These are phyloP conservation scores for Ampelomyces quisqualis DNA, from an alignment of 2,329 filamentous ascomycete genomes.

Conservation along the genomic window DNA sequence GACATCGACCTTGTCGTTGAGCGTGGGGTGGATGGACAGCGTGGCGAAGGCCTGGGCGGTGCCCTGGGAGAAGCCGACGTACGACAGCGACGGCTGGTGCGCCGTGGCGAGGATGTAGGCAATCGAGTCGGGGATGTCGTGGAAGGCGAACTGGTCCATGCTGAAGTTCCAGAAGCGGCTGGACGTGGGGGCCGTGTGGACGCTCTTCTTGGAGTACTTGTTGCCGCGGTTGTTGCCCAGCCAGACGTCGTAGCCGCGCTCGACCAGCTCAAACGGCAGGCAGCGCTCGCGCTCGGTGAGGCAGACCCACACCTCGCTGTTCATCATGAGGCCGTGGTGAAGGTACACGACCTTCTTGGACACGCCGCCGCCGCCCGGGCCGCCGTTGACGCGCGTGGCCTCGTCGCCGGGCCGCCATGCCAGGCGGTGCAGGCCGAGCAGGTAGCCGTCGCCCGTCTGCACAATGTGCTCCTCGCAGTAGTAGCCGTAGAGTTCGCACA, in stretches of 20 bases:
- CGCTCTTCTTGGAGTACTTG: conserved; percentile 97
- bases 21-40: conserved; percentile 83
- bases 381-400: conserved; percentile 73
- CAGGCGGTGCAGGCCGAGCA: conserved; percentile 85
- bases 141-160: conserved; percentile 96
- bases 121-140: conserved; percentile 95
- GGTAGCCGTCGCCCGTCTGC: conserved; percentile 89
- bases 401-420: conserved; percentile 83
- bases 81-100: conserved; percentile 79
- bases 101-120: conserved; percentile 86
- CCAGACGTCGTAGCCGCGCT: conserved; percentile 95
- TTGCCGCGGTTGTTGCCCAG: conserved; percentile 97
- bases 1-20: conserved; percentile 92
- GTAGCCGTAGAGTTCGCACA: conserved; percentile 91
- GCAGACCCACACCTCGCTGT: conserved; percentile 97
- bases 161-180: conserved; percentile 93
- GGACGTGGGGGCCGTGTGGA: conserved; percentile 71
- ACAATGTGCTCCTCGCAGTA: conserved; percentile 95
- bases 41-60: conserved; percentile 96
- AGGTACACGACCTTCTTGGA: conserved; percentile 88
- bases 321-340: conserved; percentile 97
- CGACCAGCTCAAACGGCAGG: conserved; percentile 84
- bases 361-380: conserved; percentile 51
- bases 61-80: conserved; percentile 96
- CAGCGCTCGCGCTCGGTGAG: conserved; percentile 82